These are phyloP conservation scores for Yamadazyma friedrichii DNA, from an alignment of 1,139 yeast species.

Conservation along the genomic window DNA sequence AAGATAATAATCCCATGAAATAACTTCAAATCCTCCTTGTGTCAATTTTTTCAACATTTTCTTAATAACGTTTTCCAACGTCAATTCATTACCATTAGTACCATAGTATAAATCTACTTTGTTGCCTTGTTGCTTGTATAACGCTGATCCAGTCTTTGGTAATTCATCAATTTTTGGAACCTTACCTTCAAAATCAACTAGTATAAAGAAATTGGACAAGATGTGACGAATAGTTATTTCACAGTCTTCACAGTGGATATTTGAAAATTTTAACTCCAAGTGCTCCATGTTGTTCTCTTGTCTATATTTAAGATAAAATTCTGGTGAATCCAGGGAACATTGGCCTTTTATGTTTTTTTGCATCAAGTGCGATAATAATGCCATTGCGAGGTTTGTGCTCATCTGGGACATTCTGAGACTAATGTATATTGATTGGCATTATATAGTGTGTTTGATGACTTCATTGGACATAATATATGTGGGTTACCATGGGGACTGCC, in stretches of 20 bases:
- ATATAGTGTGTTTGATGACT: too few species aligned
- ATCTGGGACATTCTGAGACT: too few species aligned
- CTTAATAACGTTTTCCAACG: conserved; percentile 19
- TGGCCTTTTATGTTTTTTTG: conserved; percentile 1
- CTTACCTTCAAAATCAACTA: conserved; percentile 14
- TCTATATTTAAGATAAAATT: neutral
- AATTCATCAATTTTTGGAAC: conserved; percentile 3
- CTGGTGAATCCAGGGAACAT: neutral
- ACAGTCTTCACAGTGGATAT: conserved; percentile 55
- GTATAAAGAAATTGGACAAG: conserved; percentile 14
- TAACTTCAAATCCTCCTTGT: conserved; percentile 30
- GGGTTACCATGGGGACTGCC: conserved; percentile 28
- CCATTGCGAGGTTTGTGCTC: conserved; percentile 4
- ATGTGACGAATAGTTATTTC: conserved; percentile 30
- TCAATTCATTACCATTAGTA: conserved; percentile 3
- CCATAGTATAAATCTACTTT: conserved; percentile 23
- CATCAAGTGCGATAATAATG: conserved; percentile 3
- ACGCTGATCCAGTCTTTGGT: conserved; percentile 10
- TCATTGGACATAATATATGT: neutral
- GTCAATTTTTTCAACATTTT: conserved; percentile 22
- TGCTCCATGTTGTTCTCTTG: conserved; percentile 20
- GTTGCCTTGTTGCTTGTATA: conserved; percentile 18
- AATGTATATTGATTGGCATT: too few species aligned
- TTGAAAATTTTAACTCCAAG: conserved; percentile 31
- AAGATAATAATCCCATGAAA: conserved; percentile 31